These are phyloP conservation scores for Bryum argenteum DNA, from an alignment of 225 moss, liverwort and hornwort genomes.

Conservation along the genomic window DNA sequence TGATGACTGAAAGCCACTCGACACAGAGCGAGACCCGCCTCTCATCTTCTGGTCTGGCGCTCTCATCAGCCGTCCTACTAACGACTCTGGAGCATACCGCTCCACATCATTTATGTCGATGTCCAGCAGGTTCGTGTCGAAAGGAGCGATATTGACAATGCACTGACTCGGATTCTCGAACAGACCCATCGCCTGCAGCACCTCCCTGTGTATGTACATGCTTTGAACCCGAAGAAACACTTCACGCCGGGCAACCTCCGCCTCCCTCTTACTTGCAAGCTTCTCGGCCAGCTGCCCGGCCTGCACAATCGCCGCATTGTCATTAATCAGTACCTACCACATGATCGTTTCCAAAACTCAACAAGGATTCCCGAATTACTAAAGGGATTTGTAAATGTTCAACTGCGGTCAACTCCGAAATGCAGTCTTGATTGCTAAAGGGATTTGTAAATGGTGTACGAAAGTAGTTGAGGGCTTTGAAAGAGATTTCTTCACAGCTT, in stretches of 20 bases:
- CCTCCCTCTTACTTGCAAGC: slow-evolving; percentile 91
- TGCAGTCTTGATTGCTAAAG: no score
- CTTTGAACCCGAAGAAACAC: slow-evolving; percentile 81
- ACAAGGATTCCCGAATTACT: no score
- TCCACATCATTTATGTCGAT: slow-evolving; percentile 88
- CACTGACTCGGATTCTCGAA: slow-evolving; percentile 95
- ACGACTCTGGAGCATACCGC: slow-evolving; percentile 86
- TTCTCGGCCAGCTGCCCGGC: slow-evolving; percentile 97
- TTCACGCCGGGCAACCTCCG: slow-evolving; percentile 82
- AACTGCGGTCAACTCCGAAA: no score
- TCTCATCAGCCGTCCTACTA: slow-evolving; percentile 76
- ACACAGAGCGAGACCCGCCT: slow-evolving; percentile 56
- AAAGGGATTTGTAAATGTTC: no score
- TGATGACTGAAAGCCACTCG: slow-evolving; percentile 64
- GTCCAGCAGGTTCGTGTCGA: slow-evolving; percentile 82
- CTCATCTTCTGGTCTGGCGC: slow-evolving; percentile 60
- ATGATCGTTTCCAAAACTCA: no score
- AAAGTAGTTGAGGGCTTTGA: no score
- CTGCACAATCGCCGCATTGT: slow-evolving; percentile 34
- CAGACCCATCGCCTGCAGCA: slow-evolving; percentile 85
- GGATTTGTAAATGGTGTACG: no score
- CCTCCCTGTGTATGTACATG: slow-evolving; percentile 76
- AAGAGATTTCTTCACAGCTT: no score
- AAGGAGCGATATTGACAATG: slow-evolving; percentile 95
- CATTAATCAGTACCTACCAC: slow-evolving; percentile 9